Evolutionary conservation across 2,329 filamentous ascomycete species (phyloP).

Genomic region (Colletotrichum theobromicola): DNA sequence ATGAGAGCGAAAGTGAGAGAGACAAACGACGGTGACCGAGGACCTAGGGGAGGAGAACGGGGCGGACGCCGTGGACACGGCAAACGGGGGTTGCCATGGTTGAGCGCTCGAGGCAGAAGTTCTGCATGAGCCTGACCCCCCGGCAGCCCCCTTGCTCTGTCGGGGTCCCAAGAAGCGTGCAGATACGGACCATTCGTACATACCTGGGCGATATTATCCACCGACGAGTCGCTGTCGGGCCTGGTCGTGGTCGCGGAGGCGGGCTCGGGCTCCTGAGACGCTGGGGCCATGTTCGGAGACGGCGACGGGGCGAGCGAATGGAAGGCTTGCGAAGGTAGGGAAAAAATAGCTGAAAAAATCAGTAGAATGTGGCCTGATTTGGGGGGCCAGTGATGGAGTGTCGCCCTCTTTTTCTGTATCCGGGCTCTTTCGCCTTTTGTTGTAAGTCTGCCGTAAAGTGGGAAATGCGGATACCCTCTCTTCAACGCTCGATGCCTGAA

Average conservation of each 20-base stretch:
- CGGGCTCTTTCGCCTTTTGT: not conserved
- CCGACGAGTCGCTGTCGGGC: constrained; percentile 16
- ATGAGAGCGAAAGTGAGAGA: not conserved
- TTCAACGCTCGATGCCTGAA: not conserved
- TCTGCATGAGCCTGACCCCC: constrained; percentile 1
- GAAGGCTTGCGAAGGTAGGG: not conserved
- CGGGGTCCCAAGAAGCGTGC: not conserved
- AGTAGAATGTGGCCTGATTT: constrained; percentile 19
- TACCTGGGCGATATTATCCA: constrained; percentile 23
- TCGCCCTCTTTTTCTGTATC: constrained; percentile 16
- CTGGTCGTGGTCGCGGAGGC: constrained; percentile 19
- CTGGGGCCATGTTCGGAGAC: constrained; percentile 20
- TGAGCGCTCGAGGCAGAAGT: not conserved
- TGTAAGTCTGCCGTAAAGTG: constrained; percentile 1
- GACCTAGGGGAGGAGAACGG: not conserved
- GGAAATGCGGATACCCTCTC: constrained; percentile 11
- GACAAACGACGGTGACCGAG: not conserved
- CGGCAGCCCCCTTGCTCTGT: not conserved
- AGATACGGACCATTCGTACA: constrained; percentile 7
- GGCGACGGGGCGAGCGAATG: constrained; percentile 10
- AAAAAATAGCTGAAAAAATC: not conserved
- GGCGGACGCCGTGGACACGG: not conserved
- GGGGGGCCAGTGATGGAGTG: constrained; percentile 8
- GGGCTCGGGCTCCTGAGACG: constrained; percentile 16
- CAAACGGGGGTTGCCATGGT: not conserved